Base-by-base conservation (phyloP, 306 rosid species). In the Corylus americana region DNA sequence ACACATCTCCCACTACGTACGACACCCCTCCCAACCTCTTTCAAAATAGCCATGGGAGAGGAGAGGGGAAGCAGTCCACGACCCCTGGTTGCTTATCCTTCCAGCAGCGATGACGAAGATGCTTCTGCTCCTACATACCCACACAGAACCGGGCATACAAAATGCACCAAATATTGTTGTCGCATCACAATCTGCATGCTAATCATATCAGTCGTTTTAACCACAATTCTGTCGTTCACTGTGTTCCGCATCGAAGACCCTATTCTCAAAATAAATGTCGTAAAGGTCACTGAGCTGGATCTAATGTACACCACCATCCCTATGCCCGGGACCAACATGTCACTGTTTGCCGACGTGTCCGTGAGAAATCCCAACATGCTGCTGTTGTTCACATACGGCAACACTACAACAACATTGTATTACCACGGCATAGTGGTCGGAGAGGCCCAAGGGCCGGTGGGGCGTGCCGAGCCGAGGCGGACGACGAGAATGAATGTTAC, bases 191-290 rank as follows among this genome's bases (percentile, higher is more conserved):
- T 68, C 13, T 14, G 58, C 49, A 6, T 91, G 2, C 42, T 84
- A 4, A 55, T 86, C 48, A 37, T 11, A 59, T 78, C 72, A 25
- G 55, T 31, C 35, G 35, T 61, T 12, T 47, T 74, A 29, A 67
- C 83, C 73, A 14, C 83, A 27, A 75, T 83, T 12, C 67, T 91
- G n/a, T 59, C 67, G 5, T 77, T 91, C 88, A 87, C 89, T 1
- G 74, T 91, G 18, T 91, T 91, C 62, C 70, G 72, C 14, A 71
- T 91, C 3, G 84, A 84, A 75, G 83, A 87, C 18, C 96, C 96
- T 0, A 8, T 79, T 0, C 86, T 91, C 53, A 78, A 5, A 20
- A 79, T 91, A 90, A 89, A 89, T 57, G 55, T 76, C 1, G 1
- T 89, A 73, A 74, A 20, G 2, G 31, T 89, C 86, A 80, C 85